A percentile compares a stretch with the other conserved stretches of the same genome.
Evolutionary conservation across 345 rosid genomes (phyloP).

Genomic region (Viola odorata): DNA sequence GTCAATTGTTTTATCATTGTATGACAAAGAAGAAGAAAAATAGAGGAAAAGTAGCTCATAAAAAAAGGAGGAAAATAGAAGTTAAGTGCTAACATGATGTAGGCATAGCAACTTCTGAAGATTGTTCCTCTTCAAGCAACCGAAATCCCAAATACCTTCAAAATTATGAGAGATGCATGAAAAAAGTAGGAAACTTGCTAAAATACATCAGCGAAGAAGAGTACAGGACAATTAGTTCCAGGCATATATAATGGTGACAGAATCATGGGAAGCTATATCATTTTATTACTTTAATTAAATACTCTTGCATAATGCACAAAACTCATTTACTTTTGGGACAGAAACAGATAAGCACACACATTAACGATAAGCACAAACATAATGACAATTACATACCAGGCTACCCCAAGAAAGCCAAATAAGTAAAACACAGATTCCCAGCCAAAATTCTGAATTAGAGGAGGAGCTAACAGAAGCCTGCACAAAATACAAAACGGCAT

Average conservation of each 20-base stretch:
- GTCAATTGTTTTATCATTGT: not conserved
- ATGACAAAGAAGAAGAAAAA: too few relatives aligned
- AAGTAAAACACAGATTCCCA: slow-evolving; percentile 92
- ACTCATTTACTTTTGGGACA: slow-evolving; percentile 5
- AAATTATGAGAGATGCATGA: slow-evolving; percentile 15
- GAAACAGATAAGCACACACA: not conserved
- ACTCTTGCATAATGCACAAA: too few relatives aligned
- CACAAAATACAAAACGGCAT: slow-evolving; percentile 5
- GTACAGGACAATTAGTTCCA: too few relatives aligned
- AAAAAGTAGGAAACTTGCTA: slow-evolving; percentile 2
- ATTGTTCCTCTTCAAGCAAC: slow-evolving; percentile 43
- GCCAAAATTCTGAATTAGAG: slow-evolving; percentile 70
- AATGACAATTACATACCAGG: slow-evolving; percentile 52
- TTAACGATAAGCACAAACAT: not conserved
- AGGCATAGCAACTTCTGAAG: slow-evolving; percentile 29
- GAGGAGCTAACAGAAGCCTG: slow-evolving; percentile 96
- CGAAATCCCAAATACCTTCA: slow-evolving; percentile 79
- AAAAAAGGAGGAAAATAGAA: slow-evolving; percentile 6
- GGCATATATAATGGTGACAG: too few relatives aligned
- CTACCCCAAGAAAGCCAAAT: slow-evolving; percentile 73
- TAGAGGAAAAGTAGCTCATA: not conserved
- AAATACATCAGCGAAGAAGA: too few relatives aligned
- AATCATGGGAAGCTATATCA: too few relatives aligned
- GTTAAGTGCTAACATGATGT: slow-evolving; percentile 33
- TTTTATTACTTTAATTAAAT: too few relatives aligned